These are phyloP conservation scores for Entamoeba nuttalli DNA, from an alignment of 208 protist species.

Conservation along the genomic window DNA sequence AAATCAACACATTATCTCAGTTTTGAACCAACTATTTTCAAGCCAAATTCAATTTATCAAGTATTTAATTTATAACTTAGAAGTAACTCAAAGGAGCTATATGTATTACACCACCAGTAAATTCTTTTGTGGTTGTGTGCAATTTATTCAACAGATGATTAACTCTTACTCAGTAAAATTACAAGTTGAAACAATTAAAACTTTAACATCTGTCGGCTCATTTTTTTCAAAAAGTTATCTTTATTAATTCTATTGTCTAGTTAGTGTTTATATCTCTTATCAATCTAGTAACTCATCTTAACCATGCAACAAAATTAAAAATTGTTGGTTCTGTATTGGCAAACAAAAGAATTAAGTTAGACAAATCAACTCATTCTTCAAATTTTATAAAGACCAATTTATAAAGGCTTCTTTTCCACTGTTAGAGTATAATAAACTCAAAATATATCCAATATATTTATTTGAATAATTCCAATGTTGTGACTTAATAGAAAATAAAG, in stretches of 20 bases:
- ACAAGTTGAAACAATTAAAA: background rate
- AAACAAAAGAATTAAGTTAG: background rate
- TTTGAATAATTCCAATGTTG: background rate
- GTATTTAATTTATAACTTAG: too few species aligned
- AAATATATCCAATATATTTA: background rate
- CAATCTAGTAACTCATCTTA: background rate
- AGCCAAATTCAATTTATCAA: too few species aligned
- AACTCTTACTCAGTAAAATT: background rate
- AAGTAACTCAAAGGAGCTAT: too few species aligned
- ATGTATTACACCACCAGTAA: too few species aligned
- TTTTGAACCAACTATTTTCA: too few species aligned
- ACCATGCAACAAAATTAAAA: background rate
- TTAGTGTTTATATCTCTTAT: background rate
- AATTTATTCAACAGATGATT: background rate
- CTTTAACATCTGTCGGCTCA: background rate
- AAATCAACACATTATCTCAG: too few species aligned
- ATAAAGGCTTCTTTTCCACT: background rate
- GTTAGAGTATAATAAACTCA: background rate
- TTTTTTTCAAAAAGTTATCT: background rate
- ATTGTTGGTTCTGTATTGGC: background rate
- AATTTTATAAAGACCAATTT: background rate
- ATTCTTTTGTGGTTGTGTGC: too few species aligned
- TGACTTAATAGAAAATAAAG: background rate
- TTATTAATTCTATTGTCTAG: background rate
- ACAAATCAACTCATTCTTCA: background rate